phyloP scores from a whole-genome alignment of 768 basidiomycete species.

The Cyclocybe cylindracea region DNA sequence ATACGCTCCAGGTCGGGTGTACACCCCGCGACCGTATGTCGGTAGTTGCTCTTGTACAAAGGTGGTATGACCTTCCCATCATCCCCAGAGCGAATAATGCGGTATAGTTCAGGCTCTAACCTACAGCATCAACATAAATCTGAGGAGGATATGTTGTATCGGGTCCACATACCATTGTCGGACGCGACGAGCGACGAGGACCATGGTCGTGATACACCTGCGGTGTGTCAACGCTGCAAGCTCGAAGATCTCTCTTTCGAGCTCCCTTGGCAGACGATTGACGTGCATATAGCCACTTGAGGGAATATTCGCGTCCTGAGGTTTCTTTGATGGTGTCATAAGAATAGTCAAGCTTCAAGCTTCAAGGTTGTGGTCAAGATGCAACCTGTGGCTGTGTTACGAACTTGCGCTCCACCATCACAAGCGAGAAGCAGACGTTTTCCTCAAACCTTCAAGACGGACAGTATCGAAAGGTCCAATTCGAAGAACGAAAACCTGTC shows the following conservation, averaged over 20 bases:
- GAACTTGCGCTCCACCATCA: no score
- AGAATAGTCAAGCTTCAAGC: no score
- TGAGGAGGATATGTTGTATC: neutral
- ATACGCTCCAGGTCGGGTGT: constrained; percentile 2
- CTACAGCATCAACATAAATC: neutral
- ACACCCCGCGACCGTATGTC: neutral
- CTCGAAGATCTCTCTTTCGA: constrained; percentile 7
- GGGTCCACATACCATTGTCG: neutral
- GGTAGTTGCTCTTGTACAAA: neutral
- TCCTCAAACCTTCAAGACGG: no score
- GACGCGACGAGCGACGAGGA: constrained; percentile 7
- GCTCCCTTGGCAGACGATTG: neutral
- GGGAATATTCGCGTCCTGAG: no score
- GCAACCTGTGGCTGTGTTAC: no score
- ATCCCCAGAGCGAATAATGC: constrained; percentile 9
- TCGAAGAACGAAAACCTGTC: no score
- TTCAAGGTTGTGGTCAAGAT: no score
- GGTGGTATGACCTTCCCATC: constrained; percentile 4
- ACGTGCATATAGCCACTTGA: no score
- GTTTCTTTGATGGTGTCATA: no score
- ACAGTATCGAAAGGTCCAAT: no score
- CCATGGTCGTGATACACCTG: neutral
- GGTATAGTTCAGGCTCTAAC: constrained; percentile 10
- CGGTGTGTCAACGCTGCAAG: neutral
- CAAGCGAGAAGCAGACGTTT: no score